Evolutionary conservation across 805 yeast species (phyloP).

Genomic region (Saturnispora dispora): DNA sequence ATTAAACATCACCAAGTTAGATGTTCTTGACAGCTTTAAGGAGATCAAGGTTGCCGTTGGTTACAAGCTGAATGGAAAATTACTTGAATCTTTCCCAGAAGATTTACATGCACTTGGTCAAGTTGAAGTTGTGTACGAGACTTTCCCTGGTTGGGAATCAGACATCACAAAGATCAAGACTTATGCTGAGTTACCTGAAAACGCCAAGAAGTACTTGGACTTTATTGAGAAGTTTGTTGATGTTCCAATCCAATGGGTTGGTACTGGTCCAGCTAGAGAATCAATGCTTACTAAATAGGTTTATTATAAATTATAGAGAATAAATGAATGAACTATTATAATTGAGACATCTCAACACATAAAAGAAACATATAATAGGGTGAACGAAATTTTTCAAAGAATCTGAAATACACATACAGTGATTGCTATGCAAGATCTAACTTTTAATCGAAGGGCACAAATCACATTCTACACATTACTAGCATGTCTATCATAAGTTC

Average conservation of each 20-base stretch:
- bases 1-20: constrained; percentile 90
- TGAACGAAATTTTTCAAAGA: too few species aligned
- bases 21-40: constrained; percentile 83
- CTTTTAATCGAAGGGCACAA: too few species aligned
- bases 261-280: constrained; percentile 96
- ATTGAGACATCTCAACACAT: too few species aligned
- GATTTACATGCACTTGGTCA: constrained; percentile 74
- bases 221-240: constrained; percentile 78
- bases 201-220: constrained; percentile 75
- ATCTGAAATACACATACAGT: too few species aligned
- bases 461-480: too few species aligned
- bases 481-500: too few species aligned
- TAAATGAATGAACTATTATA: not conserved
- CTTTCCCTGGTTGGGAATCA: constrained; percentile 90
- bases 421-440: too few species aligned
- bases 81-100: constrained; percentile 79
- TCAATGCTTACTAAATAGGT: constrained; percentile 63
- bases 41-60: constrained; percentile 84
- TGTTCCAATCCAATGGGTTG: constrained; percentile 92
- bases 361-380: too few species aligned
- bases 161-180: constrained; percentile 65
- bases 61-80: constrained; percentile 72
- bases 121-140: constrained; percentile 86
- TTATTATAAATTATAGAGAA: not conserved
- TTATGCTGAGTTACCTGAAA: constrained; percentile 76